These are phyloP conservation scores for Flaveria ramosissima DNA, from an alignment of 129 eudicot genomes.

Conservation along the genomic window DNA sequence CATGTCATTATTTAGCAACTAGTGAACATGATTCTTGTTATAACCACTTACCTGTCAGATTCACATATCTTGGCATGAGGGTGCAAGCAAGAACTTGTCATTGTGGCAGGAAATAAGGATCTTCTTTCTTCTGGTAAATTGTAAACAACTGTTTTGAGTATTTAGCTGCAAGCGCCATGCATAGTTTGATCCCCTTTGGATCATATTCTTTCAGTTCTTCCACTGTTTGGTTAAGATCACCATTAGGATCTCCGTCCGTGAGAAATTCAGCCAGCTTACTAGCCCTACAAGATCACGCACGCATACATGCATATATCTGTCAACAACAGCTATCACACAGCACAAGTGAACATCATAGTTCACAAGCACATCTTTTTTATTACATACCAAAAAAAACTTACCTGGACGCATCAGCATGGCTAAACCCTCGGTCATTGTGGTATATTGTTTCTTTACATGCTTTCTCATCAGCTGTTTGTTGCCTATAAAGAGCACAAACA, in stretches of 20 bases:
- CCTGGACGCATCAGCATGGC: conserved; percentile 64
- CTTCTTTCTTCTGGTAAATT: conserved; percentile 65
- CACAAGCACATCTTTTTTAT: background rate
- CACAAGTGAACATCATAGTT: background rate
- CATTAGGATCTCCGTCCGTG: conserved; percentile 51
- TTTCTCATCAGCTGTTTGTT: conserved; percentile 68
- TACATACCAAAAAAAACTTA: background rate
- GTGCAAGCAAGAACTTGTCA: background rate
- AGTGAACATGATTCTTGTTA: background rate
- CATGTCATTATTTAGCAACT: background rate
- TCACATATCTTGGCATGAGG: conserved; percentile 7
- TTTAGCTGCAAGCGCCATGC: conserved; percentile 54
- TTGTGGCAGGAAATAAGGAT: conserved; percentile 51
- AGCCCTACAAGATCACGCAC: conserved; percentile 51
- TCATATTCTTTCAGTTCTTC: conserved; percentile 49
- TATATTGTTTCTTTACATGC: conserved; percentile 38
- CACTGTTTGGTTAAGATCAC: conserved; percentile 56
- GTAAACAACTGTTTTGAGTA: conserved; percentile 76
- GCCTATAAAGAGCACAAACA: conserved; percentile 78
- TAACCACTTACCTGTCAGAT: background rate
- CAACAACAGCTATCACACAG: background rate
- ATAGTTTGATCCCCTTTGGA: conserved; percentile 41
- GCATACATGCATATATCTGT: background rate
- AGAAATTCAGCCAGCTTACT: conserved; percentile 60
- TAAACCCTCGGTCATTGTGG: conserved; percentile 64